Evolutionary conservation across 257 asterid genomes (phyloP), one percentile per base, ranked within the genome.

Genomic region (Przewalskia tangutica): DNA sequence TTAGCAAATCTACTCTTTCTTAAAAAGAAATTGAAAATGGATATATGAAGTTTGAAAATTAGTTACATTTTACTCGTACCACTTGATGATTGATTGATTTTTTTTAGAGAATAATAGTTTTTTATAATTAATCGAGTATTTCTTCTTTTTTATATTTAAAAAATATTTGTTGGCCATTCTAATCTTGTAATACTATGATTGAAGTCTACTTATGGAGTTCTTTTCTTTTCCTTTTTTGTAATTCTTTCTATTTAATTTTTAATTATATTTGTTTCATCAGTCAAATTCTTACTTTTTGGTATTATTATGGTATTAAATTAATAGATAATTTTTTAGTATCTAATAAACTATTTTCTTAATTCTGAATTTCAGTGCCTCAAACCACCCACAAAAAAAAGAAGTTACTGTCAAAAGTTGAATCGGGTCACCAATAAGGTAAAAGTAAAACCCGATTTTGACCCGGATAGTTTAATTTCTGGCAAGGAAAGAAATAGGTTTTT

Each of bases 401-500:
- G 42, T 27, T 27, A 27, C 32, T 27, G 32, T 27, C 32, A 27
- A 27, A 27, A 27, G 32, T 27, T 27, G 32, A 27, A 27, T 27
- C 0, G 32, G 32, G 32, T 27, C 32, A 27, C 32, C 32, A 27
- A 27, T 27, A 27, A 27, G 32, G 32, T 27, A 27, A 27, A 27
- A 27, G 1, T 38, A 38, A 1, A 38, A 38, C 42, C 60, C 23
- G 20, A 55, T 14, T 55, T 1, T 4, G 14, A 55, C 62, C 60
- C 42, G 16, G 20, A 75, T 23, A 56, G 1, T 36, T 56, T 54
- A 56, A 78, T 54, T 78, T 38, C 11, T 55, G 12, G 38, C 18
- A 54, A 56, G 0, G 12, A 51, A n/a, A 81, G 11, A 53, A 27
- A 16, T 81, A 86, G 93, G 96, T 89, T 90, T 91, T 87, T 86